Conservation (phyloP, 2,329 filamentous ascomycete species). For the Botrytis byssoidea region DNA sequence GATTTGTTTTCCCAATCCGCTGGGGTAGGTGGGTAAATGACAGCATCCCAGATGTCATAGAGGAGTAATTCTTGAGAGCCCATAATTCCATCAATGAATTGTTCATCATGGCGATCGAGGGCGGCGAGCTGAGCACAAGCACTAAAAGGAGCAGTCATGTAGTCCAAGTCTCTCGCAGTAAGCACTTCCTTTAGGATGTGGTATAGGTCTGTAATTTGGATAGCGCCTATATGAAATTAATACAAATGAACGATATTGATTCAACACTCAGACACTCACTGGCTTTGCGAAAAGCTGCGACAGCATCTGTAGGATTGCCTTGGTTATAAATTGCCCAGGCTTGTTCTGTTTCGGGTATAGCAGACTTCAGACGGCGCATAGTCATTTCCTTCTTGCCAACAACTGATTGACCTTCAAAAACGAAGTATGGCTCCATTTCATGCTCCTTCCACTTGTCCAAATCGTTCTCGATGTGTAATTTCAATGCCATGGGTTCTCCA, state of each 20-base stretch:
- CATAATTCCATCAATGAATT: constrained; percentile 73
- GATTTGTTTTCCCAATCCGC: constrained; percentile 65
- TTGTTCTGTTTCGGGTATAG: constrained; percentile 68
- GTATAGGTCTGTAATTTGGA: constrained; percentile 69
- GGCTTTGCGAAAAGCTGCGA: constrained; percentile 80
- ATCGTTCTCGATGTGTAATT: constrained; percentile 71
- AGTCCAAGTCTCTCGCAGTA: constrained; percentile 65
- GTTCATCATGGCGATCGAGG: constrained; percentile 65
- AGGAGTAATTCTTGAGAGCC: constrained; percentile 82
- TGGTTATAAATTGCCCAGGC: constrained; percentile 88
- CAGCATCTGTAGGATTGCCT: constrained; percentile 75
- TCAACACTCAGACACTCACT: constrained; percentile 50
- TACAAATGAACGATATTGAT: constrained; percentile 12
- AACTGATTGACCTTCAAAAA: constrained; percentile 86
- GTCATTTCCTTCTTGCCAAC: constrained; percentile 71
- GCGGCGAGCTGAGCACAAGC: constrained; percentile 86
- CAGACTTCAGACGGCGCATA: constrained; percentile 61
- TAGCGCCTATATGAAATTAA: constrained; percentile 58
- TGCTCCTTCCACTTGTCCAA: constrained; percentile 68
- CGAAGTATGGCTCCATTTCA: constrained; percentile 76
- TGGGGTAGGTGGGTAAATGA: constrained; percentile 64
- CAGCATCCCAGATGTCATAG: constrained; percentile 76
- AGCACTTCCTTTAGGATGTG: constrained; percentile 75
- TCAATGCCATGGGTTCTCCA: constrained; percentile 78
- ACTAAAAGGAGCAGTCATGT: constrained; percentile 82